phyloP scores from a whole-genome alignment of 441 rosid species.

The Geranium incanum region DNA sequence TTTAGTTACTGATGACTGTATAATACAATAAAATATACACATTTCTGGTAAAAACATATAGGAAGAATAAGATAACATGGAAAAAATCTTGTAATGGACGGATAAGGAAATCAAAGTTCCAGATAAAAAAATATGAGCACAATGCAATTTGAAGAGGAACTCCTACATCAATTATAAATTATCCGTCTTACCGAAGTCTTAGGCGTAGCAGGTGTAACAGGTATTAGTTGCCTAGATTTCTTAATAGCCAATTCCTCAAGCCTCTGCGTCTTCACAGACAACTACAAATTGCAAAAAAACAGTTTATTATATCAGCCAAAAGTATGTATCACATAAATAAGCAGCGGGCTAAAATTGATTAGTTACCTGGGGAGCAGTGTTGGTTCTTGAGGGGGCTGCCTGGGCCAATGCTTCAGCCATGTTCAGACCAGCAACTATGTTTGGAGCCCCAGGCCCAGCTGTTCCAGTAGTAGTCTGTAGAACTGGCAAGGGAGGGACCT shows the following conservation, averaged over 20 bases:
- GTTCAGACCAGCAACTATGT: slow-evolving; percentile 46
- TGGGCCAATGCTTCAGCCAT: slow-evolving; percentile 95
- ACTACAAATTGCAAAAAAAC: slow-evolving; percentile 26
- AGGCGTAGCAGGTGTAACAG: slow-evolving; percentile 67
- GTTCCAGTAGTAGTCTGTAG: slow-evolving; percentile 26
- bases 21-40: neutral
- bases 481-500: slow-evolving; percentile 47
- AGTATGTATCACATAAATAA: neutral
- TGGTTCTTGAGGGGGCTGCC: slow-evolving; percentile 45
- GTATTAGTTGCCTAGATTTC: slow-evolving; percentile 78
- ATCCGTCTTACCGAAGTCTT: slow-evolving; percentile 59
- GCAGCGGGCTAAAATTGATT: slow-evolving; percentile 7
- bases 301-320: slow-evolving; percentile 18
- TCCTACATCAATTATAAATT: neutral
- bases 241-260: slow-evolving; percentile 75
- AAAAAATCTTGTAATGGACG: neutral
- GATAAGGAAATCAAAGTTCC: neutral
- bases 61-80: neutral
- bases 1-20: neutral
- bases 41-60: neutral
- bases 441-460: slow-evolving; percentile 29
- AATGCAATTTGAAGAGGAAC: neutral
- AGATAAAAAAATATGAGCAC: too few species aligned
- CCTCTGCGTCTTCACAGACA: slow-evolving; percentile 59
- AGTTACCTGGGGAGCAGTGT: slow-evolving; percentile 61